Percentiles rank a stretch among this genome's conserved stretches.
phyloP scores from a whole-genome alignment of 2,329 filamentous ascomycete genomes.

The Alternaria solani region DNA sequence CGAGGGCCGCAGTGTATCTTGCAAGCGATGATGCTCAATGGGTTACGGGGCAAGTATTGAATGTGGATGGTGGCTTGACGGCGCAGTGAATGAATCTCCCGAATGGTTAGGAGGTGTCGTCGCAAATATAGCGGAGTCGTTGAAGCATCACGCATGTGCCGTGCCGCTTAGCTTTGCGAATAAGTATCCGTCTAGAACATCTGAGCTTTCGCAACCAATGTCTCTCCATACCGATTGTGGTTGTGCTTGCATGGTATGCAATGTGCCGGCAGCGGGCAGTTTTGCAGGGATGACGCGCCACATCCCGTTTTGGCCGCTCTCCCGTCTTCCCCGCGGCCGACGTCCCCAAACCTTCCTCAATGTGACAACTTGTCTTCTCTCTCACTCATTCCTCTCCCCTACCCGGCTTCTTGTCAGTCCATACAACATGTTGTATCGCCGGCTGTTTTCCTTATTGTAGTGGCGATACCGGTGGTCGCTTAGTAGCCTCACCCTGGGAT shows the following conservation, averaged over 20 bases:
- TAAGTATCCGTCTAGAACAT: background rate
- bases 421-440: background rate
- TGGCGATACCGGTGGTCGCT: background rate
- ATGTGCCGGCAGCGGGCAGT: background rate
- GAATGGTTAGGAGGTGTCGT: too few relatives aligned
- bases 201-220: background rate
- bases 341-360: too few relatives aligned
- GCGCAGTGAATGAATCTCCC: too few relatives aligned
- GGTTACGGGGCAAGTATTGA: constrained; percentile 47
- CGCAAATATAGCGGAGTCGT: too few relatives aligned
- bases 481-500: background rate
- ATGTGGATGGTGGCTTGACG: too few relatives aligned
- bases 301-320: background rate
- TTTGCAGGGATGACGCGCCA: background rate
- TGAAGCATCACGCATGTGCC: too few relatives aligned
- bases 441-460: background rate
- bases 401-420: background rate
- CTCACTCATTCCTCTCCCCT: too few relatives aligned
- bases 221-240: background rate
- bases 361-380: too few relatives aligned
- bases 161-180: background rate
- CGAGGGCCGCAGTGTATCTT: too few relatives aligned
- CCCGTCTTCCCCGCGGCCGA: background rate
- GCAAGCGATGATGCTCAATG: constrained; percentile 41
- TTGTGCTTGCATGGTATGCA: constrained; percentile 3